Evolutionary conservation across 2,329 filamentous ascomycete species (phyloP), one percentile per base, ranked within the genome.

Genomic region (Pseudopyrenochaeta lycopersici): DNA sequence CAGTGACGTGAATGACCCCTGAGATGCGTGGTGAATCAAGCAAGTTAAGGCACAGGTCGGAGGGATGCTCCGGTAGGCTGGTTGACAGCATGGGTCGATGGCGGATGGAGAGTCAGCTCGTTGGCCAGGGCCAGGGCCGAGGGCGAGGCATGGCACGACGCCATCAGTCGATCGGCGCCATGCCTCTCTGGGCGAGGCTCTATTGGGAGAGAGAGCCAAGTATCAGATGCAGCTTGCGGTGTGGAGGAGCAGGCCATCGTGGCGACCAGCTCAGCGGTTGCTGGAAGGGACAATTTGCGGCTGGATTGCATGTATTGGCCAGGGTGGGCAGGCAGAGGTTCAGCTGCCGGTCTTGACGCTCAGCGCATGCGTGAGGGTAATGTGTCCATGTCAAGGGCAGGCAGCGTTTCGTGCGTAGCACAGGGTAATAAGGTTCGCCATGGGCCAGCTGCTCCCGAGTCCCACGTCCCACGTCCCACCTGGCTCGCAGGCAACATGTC

Each of bases 141-240:
- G 15, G 10, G 35, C 35, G 35, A 55, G 53, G 57, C 51, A 51
- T 52, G 48, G 54, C 53, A 46, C 55, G 55, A 63, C 52, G 56
- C 54, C 60, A 56, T 56, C 44, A 41, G 62, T 52, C 52, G 64
- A 67, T 65, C 61, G n/a, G 36, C 56, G 56, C 65, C 52, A 58
- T 53, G 40, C 62, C 52, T 32, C 35, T 48, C 54, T 52, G 31
- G 47, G 47, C 36, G 43, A 44, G 36, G 51, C 52, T 48, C 44
- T 56, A 61, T 61, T 58, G 51, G 45, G 31, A n/a, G 40, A 44
- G 31, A 39, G 48, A 56, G 58, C 56, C 58, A 60, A 60, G 58
- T 42, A 61, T 62, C 55, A 60, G 49, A 60, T 38, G 52, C 52
- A 52, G 43, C 52, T 44, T 39, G 36, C 32, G 40, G 48, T 53